Conservation (phyloP, 805 yeast genomes). For the Yarrowia porcina region DNA sequence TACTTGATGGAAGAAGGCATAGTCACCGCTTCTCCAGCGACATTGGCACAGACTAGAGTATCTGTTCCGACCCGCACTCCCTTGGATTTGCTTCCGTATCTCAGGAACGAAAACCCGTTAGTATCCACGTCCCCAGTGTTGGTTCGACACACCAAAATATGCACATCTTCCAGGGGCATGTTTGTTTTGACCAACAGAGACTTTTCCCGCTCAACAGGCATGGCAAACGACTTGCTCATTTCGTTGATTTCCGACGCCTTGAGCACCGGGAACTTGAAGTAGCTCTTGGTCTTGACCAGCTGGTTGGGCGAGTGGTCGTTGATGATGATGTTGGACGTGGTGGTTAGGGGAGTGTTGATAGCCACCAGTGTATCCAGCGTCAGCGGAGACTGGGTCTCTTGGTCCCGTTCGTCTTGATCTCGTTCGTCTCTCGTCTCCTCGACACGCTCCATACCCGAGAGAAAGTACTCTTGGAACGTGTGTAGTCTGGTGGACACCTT, state of each 20-base stretch:
- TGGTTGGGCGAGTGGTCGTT: conserved; percentile 25
- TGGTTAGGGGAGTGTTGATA: not conserved
- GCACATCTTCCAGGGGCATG: not conserved
- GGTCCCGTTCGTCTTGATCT: too few species aligned
- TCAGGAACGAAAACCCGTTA: not conserved
- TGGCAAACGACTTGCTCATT: conserved; percentile 6
- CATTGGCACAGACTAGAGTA: conserved; percentile 10
- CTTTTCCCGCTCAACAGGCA: not conserved
- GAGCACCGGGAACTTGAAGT: conserved; percentile 16
- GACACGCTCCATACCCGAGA: conserved; percentile 37
- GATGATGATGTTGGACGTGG: conserved; percentile 1
- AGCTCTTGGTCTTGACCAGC: conserved; percentile 14
- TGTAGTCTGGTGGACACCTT: conserved; percentile 47
- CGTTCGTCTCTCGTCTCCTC: not conserved
- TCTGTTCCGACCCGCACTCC: not conserved
- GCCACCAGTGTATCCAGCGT: not conserved
- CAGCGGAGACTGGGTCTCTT: not conserved
- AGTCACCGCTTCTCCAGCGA: not conserved
- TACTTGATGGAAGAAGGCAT: conserved; percentile 15
- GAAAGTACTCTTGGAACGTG: conserved; percentile 45
- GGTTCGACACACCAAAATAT: not conserved
- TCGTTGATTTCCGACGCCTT: conserved; percentile 14
- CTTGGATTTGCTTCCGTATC: conserved; percentile 1
- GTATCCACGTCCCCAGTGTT: not conserved
- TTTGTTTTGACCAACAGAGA: conserved; percentile 9